These are phyloP conservation scores for Apiospora koreana DNA, from an alignment of 2,329 filamentous ascomycete genomes.

Conservation along the genomic window DNA sequence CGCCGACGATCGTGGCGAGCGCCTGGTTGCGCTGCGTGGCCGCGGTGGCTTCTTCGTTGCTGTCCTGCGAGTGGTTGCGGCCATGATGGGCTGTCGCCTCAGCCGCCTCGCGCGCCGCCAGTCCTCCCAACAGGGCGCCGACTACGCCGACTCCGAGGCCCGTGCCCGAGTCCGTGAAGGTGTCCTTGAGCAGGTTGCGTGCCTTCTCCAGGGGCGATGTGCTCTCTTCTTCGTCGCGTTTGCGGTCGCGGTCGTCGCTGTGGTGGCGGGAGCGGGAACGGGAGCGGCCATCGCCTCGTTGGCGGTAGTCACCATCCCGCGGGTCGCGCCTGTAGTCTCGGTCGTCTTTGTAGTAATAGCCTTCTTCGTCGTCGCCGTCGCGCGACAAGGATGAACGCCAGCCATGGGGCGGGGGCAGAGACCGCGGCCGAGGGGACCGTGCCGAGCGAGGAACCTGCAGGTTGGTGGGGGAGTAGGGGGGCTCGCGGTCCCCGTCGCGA, in stretches of 20 bases:
- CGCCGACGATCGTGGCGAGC: constrained; percentile 54
- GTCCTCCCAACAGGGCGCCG: constrained; percentile 55
- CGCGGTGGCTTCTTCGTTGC: constrained; percentile 26
- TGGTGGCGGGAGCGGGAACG: not conserved
- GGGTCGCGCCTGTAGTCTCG: not conserved
- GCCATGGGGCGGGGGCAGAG: constrained; percentile 24
- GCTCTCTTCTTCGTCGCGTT: constrained; percentile 1
- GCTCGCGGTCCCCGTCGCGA: constrained; percentile 35
- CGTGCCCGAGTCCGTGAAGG: constrained; percentile 49
- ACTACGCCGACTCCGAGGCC: constrained; percentile 54
- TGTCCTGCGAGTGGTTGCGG: constrained; percentile 22
- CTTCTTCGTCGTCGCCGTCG: constrained; percentile 14
- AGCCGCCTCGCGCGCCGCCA: constrained; percentile 51
- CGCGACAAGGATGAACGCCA: constrained; percentile 11
- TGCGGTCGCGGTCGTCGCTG: not conserved
- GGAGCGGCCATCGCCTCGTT: not conserved
- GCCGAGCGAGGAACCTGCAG: constrained; percentile 26
- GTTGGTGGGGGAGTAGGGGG: constrained; percentile 19
- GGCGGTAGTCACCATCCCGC: not conserved
- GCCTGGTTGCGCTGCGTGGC: constrained; percentile 36
- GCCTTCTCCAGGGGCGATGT: constrained; percentile 39
- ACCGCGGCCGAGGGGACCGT: constrained; percentile 27
- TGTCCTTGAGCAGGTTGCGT: constrained; percentile 42
- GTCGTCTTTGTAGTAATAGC: constrained; percentile 12
- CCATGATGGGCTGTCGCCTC: constrained; percentile 39